Evolutionary conservation across 1,284 basidiomycete genomes (phyloP).

Genomic region (Malassezia arunalokei): DNA sequence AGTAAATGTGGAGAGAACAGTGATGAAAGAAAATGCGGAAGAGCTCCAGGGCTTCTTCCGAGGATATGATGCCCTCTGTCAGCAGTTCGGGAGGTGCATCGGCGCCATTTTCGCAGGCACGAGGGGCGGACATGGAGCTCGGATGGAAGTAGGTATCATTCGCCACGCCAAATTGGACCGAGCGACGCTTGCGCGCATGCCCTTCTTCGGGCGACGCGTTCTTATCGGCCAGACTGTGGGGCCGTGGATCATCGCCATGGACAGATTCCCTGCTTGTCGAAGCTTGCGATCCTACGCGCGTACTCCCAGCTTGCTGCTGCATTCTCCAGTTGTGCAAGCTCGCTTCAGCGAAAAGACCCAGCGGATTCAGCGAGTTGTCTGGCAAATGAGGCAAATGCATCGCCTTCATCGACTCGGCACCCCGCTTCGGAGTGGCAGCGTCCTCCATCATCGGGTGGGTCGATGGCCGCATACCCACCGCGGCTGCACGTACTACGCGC

Average conservation of each 20-base stretch:
- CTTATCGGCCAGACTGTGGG: background rate
- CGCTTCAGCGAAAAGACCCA: slow-evolving; percentile 45
- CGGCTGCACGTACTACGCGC: background rate
- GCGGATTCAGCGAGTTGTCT: slow-evolving; percentile 43
- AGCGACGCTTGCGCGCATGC: background rate
- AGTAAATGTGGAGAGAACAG: slow-evolving; percentile 31
- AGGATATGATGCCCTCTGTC: slow-evolving; percentile 64
- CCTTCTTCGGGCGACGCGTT: background rate
- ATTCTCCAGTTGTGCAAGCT: slow-evolving; percentile 40
- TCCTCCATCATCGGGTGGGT: background rate
- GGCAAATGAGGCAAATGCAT: slow-evolving; percentile 54
- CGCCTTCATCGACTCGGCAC: background rate
- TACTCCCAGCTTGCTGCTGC: background rate
- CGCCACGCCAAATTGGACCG: slow-evolving; percentile 59
- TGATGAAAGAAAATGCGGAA: slow-evolving; percentile 72
- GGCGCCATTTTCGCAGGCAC: slow-evolving; percentile 69
- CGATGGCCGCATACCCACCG: background rate
- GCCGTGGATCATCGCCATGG: background rate
- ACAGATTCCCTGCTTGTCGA: background rate
- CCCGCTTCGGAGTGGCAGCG: background rate
- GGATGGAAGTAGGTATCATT: slow-evolving; percentile 78
- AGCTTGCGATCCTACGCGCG: slow-evolving; percentile 1
- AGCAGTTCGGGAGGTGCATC: slow-evolving; percentile 70
- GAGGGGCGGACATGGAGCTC: slow-evolving; percentile 51
- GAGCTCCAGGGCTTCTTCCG: slow-evolving; percentile 68